Conservation (phyloP, 176 grass and related monocot genomes). For the Oryza coarctata region DNA sequence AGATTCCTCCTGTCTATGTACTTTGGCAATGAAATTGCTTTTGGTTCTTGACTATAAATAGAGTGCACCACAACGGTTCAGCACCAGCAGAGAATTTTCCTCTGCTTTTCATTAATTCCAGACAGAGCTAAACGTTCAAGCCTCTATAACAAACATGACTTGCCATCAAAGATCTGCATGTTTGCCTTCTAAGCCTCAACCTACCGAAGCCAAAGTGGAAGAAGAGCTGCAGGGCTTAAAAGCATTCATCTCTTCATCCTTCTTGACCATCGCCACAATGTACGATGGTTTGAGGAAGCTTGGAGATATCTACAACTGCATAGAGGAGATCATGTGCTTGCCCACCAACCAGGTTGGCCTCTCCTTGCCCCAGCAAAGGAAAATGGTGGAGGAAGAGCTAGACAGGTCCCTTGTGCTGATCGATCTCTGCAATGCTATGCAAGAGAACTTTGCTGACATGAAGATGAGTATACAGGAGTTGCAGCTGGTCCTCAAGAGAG, state of each 20-base stretch:
- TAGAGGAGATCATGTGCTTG: slow-evolving; percentile 39
- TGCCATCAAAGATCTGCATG: slow-evolving; percentile 49
- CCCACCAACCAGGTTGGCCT: slow-evolving; percentile 43
- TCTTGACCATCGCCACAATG: background rate
- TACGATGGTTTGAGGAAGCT: slow-evolving; percentile 20
- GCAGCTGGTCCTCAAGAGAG: slow-evolving; percentile 31
- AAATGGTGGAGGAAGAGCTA: slow-evolving; percentile 38
- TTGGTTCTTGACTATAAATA: slow-evolving; percentile 34
- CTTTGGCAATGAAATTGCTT: background rate
- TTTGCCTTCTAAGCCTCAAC: slow-evolving; percentile 34
- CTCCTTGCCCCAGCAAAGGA: slow-evolving; percentile 15
- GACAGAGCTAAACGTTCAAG: background rate
- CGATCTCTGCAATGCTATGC: slow-evolving; percentile 34
- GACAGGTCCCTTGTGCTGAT: slow-evolving; percentile 40
- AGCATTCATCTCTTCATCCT: background rate
- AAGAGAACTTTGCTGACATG: slow-evolving; percentile 19
- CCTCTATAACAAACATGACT: slow-evolving; percentile 29
- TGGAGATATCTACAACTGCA: slow-evolving; percentile 19
- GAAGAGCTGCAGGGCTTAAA: slow-evolving; percentile 37
- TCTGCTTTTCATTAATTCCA: slow-evolving; percentile 10
- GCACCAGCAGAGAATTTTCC: background rate
- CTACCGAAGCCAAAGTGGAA: slow-evolving; percentile 26
- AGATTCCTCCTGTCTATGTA: no score
- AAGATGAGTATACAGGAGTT: slow-evolving; percentile 38
- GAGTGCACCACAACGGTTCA: background rate